Evolutionary conservation across 148 eudicot species (phyloP), one percentile per base, ranked within the genome.

Genomic region (Rheum nobile): DNA sequence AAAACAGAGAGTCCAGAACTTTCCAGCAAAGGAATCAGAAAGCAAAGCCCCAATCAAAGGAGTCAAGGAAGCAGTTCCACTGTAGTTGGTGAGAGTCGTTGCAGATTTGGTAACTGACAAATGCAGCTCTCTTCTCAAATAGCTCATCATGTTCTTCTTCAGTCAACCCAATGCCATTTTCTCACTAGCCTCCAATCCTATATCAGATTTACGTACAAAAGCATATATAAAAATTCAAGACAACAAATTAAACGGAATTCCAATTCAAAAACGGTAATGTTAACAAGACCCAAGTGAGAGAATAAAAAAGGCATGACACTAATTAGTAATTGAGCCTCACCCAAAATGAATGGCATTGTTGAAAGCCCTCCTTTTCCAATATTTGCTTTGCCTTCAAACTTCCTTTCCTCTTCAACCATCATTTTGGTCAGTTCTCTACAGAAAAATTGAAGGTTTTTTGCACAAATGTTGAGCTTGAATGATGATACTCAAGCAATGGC

Each of bases 341-440:
- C 92, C 55, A 93, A 93, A 81, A 93, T 93, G 84, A 91, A 91
- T 77, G 98, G 98, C 98, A 91, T 93, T 43, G 97, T 89, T 69
- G 86, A 72, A 8, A 91, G 71, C 74, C 98, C 98, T 46, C 98
- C 98, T 83, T 93, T 86, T 42, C 43, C 43, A 41, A n/a, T n/a
- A n/a, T n/a, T n/a, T n/a, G n/a, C n/a, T n/a, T n/a, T n/a, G n/a
- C n/a, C n/a, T n/a, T 41, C 43, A 41, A 41, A 41, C 12, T 41
- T 41, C 43, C 43, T 41, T 41, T 41, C 43, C 43, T 6, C 10
- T 12, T 41, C 43, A 41, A 1, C 43, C 43, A 1, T 41, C 43
- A 41, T 41, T 41, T 41, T 41, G 43, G 10, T 7, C 11, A 41
- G n/a, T n/a, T n/a, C n/a, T n/a, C n/a, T n/a, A n/a, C n/a, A n/a